These are phyloP conservation scores for Brasilioporus rufonigricans DNA, from an alignment of 768 basidiomycete species.

Conservation along the genomic window DNA sequence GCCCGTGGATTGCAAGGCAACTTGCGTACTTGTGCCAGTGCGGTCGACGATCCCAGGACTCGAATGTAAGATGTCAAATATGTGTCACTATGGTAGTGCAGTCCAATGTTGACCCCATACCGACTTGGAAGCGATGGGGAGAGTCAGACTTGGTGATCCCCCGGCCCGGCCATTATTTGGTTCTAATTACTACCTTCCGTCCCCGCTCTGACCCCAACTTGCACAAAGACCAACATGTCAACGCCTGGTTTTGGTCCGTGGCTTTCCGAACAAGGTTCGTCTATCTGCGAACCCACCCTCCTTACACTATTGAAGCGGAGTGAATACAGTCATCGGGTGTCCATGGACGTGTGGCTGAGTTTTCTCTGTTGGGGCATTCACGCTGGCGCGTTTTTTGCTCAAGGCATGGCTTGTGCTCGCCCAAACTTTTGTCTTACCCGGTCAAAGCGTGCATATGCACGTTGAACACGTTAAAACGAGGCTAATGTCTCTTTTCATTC, in stretches of 20 bases:
- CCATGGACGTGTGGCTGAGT: conserved; percentile 35
- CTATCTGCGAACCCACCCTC: background rate
- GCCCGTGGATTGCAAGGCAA: too few species aligned
- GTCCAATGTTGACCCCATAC: too few species aligned
- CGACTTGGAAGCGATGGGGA: too few species aligned
- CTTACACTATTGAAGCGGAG: background rate
- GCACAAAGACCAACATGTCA: conserved; percentile 7
- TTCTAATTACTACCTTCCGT: too few species aligned
- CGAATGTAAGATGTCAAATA: too few species aligned
- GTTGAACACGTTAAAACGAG: background rate
- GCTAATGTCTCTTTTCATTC: background rate
- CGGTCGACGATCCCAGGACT: too few species aligned
- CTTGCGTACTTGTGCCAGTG: too few species aligned
- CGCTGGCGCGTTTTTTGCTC: conserved; percentile 50
- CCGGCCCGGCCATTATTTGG: too few species aligned
- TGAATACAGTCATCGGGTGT: conserved; percentile 27
- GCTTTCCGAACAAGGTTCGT: conserved; percentile 20
- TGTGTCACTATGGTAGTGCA: too few species aligned
- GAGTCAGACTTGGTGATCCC: too few species aligned
- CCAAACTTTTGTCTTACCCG: conserved; percentile 73
- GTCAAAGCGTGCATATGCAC: conserved; percentile 48
- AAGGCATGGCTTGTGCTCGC: conserved; percentile 63
- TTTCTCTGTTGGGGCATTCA: conserved; percentile 48
- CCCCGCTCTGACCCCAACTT: background rate
- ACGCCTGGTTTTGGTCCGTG: conserved; percentile 8